Conservation (phyloP, 1,284 basidiomycete species). For the Microbotryum scabiosae region DNA sequence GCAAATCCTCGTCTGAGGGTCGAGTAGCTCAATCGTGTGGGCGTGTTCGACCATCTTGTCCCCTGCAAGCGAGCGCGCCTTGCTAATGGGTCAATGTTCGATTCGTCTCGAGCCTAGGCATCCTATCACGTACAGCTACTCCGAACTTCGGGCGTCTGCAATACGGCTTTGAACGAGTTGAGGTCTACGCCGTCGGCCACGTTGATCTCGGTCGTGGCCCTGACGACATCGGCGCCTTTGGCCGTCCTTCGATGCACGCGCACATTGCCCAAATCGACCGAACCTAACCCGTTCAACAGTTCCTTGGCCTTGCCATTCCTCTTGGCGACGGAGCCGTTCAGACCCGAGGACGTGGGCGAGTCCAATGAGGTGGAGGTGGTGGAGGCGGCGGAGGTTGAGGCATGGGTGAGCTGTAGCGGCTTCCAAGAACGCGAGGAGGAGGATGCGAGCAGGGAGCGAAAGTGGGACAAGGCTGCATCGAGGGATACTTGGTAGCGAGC, state of each 20-base stretch:
- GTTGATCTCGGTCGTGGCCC: conserved; percentile 70
- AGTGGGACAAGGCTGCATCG: conserved; percentile 12
- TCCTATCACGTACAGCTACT: conserved; percentile 51
- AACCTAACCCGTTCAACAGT: conserved; percentile 32
- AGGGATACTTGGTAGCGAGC: conserved; percentile 23
- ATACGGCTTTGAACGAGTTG: conserved; percentile 70
- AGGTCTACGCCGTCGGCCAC: conserved; percentile 55
- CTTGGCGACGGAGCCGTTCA: not conserved
- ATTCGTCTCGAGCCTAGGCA: not conserved
- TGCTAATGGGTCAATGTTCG: not conserved
- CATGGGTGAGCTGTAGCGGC: conserved; percentile 36
- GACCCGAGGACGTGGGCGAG: not conserved
- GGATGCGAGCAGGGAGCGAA: conserved; percentile 37
- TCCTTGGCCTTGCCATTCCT: conserved; percentile 24
- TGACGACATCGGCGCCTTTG: conserved; percentile 63
- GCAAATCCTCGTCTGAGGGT: conserved; percentile 70
- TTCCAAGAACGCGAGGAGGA: conserved; percentile 42
- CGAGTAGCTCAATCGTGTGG: conserved; percentile 74
- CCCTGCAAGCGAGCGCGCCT: conserved; percentile 44
- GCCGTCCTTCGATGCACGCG: conserved; percentile 42
- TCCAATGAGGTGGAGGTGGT: conserved; percentile 13
- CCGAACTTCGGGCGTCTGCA: conserved; percentile 74
- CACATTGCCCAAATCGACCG: conserved; percentile 40
- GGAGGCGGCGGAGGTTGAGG: conserved; percentile 33
- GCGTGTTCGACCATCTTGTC: conserved; percentile 84